Percentiles rank a stretch among this genome's conserved stretches.
phyloP scores from a whole-genome alignment of 495 filamentous ascomycete genomes.

The Pseudomonodictys pantanalensis region DNA sequence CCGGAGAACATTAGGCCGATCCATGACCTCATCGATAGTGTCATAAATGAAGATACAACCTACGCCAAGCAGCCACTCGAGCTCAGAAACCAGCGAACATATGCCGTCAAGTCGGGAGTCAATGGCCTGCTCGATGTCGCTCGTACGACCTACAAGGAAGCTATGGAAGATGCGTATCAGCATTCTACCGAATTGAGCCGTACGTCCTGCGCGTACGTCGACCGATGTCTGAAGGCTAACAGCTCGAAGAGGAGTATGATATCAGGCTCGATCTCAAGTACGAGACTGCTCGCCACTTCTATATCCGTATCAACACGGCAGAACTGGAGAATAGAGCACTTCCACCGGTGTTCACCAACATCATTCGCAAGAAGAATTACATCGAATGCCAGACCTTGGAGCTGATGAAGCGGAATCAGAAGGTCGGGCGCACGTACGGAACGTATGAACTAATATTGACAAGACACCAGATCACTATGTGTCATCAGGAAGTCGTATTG shows the following conservation, averaged over 20 bases:
- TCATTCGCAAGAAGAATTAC: conserved; percentile 64
- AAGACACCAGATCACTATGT: conserved; percentile 59
- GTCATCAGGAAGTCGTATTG: conserved; percentile 74
- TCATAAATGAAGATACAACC: conserved; percentile 76
- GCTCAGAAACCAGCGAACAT: conserved; percentile 85
- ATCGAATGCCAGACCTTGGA: conserved; percentile 85
- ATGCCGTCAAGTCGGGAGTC: conserved; percentile 86
- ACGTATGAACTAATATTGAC: not conserved
- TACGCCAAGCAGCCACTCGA: conserved; percentile 81
- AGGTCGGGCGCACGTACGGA: conserved; percentile 13
- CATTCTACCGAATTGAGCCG: conserved; percentile 64
- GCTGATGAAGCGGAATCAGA: conserved; percentile 62
- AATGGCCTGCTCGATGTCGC: conserved; percentile 86
- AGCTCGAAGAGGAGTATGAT: conserved; percentile 52
- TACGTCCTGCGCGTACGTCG: conserved; percentile 29
- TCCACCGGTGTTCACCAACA: conserved; percentile 74
- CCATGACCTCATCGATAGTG: conserved; percentile 60
- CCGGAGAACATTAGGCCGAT: conserved; percentile 59
- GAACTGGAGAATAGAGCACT: conserved; percentile 63
- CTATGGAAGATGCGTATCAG: conserved; percentile 69
- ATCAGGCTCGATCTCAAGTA: conserved; percentile 66
- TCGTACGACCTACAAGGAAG: conserved; percentile 81
- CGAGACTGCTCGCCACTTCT: conserved; percentile 76
- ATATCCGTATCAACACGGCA: conserved; percentile 62
- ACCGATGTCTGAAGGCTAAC: conserved; percentile 1